A percentile compares a stretch with the other conserved stretches of the same genome.
Conservation (phyloP, 371 early-diverging fungal species). For the Actinomucor elegans region DNA sequence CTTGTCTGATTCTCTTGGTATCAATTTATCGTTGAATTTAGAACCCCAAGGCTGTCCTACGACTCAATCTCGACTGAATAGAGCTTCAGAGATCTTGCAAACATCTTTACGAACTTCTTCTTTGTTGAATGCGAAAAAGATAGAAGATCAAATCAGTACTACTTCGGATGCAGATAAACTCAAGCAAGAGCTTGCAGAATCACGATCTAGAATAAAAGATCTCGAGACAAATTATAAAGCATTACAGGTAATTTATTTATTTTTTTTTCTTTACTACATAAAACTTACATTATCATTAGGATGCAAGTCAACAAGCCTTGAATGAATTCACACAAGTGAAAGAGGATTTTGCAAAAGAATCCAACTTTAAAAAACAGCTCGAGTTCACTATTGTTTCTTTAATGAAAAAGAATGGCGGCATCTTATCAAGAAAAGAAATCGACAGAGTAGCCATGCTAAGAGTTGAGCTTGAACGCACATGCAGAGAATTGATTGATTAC, state of each 20-base stretch:
- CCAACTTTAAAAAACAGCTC: constrained; percentile 6
- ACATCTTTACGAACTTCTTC: constrained; percentile 17
- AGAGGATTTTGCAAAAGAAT: constrained; percentile 16
- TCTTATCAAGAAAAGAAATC: constrained; percentile 26
- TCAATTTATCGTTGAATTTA: constrained; percentile 1
- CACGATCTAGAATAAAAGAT: constrained; percentile 16
- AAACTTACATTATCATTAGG: too few species aligned
- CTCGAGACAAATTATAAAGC: constrained; percentile 17
- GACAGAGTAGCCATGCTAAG: constrained; percentile 17
- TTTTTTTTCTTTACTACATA: neutral
- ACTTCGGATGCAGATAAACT: constrained; percentile 1
- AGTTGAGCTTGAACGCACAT: constrained; percentile 27
- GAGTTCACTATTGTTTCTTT: constrained; percentile 13
- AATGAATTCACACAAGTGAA: constrained; percentile 25
- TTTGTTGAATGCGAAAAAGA: neutral
- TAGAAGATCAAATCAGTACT: neutral
- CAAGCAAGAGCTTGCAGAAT: constrained; percentile 14
- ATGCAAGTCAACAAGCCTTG: constrained; percentile 28
- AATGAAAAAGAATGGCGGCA: constrained; percentile 7
- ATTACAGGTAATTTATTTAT: constrained; percentile 12
- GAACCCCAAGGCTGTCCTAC: neutral
- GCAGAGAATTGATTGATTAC: constrained; percentile 21
- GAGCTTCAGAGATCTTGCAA: constrained; percentile 20
- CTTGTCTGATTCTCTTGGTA: constrained; percentile 20
- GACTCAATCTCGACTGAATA: constrained; percentile 7